These are phyloP conservation scores for Aspergillus japonicus DNA, from an alignment of 2,329 filamentous ascomycete genomes.

Conservation along the genomic window DNA sequence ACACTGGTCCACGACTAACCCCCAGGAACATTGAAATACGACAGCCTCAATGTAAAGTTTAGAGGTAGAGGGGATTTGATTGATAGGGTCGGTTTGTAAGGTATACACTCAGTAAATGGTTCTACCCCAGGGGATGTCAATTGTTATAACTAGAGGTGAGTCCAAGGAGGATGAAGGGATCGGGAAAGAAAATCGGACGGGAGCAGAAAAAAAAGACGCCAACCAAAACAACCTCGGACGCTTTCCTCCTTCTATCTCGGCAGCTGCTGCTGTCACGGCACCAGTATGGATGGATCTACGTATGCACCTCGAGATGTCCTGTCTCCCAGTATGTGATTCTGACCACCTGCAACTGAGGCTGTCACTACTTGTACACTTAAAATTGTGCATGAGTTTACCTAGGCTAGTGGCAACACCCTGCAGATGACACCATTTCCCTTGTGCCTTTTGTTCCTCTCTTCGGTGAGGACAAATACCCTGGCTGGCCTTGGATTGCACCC, in stretches of 20 bases:
- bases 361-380: background rate
- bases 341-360: background rate
- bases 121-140: background rate
- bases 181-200: conserved; percentile 9
- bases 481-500: background rate
- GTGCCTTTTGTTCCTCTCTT: background rate
- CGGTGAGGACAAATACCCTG: background rate
- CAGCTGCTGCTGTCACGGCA: background rate
- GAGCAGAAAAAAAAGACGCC: background rate
- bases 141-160: background rate
- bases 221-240: conserved; percentile 1
- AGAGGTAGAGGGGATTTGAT: background rate
- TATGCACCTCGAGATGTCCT: background rate
- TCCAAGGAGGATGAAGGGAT: background rate
- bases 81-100: background rate
- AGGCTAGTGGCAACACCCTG: background rate
- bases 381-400: background rate
- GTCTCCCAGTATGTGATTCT: background rate
- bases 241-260: background rate
- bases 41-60: no score
- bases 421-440: background rate
- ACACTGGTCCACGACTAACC: conserved; percentile 1
- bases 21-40: conserved; percentile 4
- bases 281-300: background rate
- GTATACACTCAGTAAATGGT: background rate